Evolutionary conservation across 129 eudicot species (phyloP).

Genomic region (Smallanthus sonchifolius): DNA sequence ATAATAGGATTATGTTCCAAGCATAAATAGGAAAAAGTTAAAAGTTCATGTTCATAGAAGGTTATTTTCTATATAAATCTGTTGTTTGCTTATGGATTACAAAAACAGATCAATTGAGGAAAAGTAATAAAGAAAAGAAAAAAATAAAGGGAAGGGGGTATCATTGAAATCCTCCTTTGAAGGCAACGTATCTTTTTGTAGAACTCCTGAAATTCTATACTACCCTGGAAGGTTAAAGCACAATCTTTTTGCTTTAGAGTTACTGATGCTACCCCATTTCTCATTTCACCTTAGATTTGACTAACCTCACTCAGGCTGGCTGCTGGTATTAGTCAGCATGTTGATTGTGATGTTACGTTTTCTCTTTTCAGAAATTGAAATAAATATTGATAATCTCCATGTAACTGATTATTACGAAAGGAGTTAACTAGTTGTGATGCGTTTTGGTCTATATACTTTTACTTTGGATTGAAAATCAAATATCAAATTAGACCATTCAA

Average conservation of each 20-base stretch:
- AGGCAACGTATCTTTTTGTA: constrained; percentile 1
- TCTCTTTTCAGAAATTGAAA: no score
- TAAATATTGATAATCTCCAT: no score
- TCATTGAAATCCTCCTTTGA: not conserved
- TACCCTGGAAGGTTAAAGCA: not conserved
- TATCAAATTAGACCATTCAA: no score
- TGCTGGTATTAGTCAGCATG: not conserved
- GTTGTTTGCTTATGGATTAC: not conserved
- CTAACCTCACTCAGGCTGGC: not conserved
- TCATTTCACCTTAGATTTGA: not conserved
- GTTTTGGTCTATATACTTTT: no score
- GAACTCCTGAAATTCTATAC: not conserved
- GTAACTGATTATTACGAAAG: no score
- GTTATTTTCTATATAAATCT: not conserved
- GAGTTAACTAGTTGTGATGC: no score
- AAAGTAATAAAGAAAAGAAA: not conserved
- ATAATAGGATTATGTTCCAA: not conserved
- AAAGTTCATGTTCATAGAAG: not conserved
- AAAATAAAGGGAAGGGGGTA: not conserved
- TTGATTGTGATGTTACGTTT: not conserved
- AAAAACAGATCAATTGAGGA: not conserved
- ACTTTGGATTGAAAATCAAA: no score
- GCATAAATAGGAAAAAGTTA: not conserved
- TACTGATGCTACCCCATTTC: not conserved
- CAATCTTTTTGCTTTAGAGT: not conserved